Base-by-base conservation (phyloP, 208 protist species). In the Acanthamoeba castellanii region DNA sequence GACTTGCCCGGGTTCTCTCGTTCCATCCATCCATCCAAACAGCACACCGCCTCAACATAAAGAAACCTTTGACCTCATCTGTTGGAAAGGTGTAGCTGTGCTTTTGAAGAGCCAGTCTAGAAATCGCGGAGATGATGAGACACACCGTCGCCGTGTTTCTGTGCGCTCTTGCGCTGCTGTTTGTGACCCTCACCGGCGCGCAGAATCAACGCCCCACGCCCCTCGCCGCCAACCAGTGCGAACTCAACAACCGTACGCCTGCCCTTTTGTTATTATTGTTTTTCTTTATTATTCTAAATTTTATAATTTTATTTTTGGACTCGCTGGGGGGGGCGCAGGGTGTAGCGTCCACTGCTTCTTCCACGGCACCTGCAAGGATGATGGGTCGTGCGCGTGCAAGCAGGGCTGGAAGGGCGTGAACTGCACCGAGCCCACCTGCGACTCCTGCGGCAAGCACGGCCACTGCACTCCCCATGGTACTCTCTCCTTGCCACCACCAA, bases 391-490 rank as follows among this genome's bases (percentile, higher is more conserved):
- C 61, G 2, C 3, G 9, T 93, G 88, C 64, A 22, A 78, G 11
- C n/a, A 47, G 32, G 88, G 88, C 37, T 93, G 88, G 88, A 5
- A 22, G 68, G 88, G 88, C 37, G 61, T 30, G 30, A 78, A 93
- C 61, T 93, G 88, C 52, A 93, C 88, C 47, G 34, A 93, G 37
- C 88, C 88, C 30, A 93, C 57, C 13, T 93, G 88, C 88, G 25
- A 50, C 64, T n/a, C 37, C 68, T 93, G 88, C 32, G 88, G 88
- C n/a, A 27, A 13, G 25, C 88, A 93, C 68, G 88, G 88, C 61
- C 47, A 52, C 64, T 93, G 88, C 88, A 57, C 57, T 27, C 8
- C 81, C 1, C 82, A 32, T 1, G 14, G n/a, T 22, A 22, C 9
- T 14, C 30, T 74, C 9, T 18, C 30, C 18, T 52, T 16, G 11